A percentile compares a stretch with the other conserved stretches of the same genome.
Conservation (phyloP, 2,329 filamentous ascomycete genomes). For the Phialophora chinensis region DNA sequence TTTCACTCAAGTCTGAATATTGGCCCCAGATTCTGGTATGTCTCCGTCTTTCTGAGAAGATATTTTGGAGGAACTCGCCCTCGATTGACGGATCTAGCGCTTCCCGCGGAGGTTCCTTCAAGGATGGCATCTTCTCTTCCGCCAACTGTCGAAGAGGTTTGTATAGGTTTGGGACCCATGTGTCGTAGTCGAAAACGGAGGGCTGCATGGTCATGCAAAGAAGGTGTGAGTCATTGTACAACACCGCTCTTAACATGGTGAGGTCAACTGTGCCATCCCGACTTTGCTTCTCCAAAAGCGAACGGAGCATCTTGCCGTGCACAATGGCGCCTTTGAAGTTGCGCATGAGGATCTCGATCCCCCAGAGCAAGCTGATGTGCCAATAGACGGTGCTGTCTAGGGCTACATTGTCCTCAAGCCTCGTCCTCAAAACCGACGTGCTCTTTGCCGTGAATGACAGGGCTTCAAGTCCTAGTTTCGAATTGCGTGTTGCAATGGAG, state of each 20-base stretch:
- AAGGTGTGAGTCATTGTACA: not conserved
- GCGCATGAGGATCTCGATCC: not conserved
- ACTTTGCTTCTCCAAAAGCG: not conserved
- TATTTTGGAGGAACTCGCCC: not conserved
- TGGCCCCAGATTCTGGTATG: constrained; percentile 1
- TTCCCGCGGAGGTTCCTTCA: not conserved
- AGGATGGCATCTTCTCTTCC: not conserved
- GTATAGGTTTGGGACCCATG: not conserved
- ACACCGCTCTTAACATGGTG: constrained; percentile 5
- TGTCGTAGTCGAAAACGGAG: not conserved
- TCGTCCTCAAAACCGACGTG: not conserved
- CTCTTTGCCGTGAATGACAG: not conserved
- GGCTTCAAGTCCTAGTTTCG: not conserved
- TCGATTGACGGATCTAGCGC: not conserved
- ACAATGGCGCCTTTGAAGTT: constrained; percentile 8
- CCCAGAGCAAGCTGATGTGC: constrained; percentile 3
- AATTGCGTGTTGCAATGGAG: not conserved
- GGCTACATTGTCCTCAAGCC: not conserved
- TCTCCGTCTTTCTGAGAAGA: not conserved
- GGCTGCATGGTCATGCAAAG: constrained; percentile 1
- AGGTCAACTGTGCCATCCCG: not conserved
- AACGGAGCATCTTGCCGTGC: not conserved
- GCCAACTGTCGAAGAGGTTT: not conserved
- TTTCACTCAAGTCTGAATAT: not conserved
- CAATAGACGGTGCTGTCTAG: not conserved